These are phyloP conservation scores for Tetrahymena borealis DNA, from an alignment of 73 alveolate species.

Conservation along the genomic window DNA sequence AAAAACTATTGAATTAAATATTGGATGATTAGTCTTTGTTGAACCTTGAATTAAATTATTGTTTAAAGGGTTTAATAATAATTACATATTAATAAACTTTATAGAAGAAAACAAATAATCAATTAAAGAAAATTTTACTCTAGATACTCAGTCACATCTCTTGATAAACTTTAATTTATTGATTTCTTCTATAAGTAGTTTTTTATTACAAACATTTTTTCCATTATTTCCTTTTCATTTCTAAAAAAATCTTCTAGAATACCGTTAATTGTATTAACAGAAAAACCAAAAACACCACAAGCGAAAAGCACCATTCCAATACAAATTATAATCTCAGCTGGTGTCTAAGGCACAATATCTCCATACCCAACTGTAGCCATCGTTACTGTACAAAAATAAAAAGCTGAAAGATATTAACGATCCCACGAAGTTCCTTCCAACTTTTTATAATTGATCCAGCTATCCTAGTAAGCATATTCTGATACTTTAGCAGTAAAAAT, in stretches of 20 bases:
- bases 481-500: constrained; percentile 7
- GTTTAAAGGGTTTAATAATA: too few relatives aligned
- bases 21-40: too few relatives aligned
- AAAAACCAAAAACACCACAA: constrained; percentile 37
- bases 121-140: neutral
- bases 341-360: constrained; percentile 25
- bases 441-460: constrained; percentile 8
- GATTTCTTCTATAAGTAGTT: neutral
- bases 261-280: constrained; percentile 12
- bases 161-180: neutral
- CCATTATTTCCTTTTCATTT: constrained; percentile 44
- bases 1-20: too few relatives aligned
- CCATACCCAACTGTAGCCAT: constrained; percentile 41
- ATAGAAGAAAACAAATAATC: neutral
- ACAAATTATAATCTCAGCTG: constrained; percentile 3
- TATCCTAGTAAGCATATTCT: neutral
- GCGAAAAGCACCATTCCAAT: constrained; percentile 27
- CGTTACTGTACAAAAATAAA: constrained; percentile 39
- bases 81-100: too few relatives aligned
- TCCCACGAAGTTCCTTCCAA: constrained; percentile 5
- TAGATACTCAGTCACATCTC: neutral
- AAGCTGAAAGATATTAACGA: neutral
- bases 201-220: constrained; percentile 31
- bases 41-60: too few relatives aligned
- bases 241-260: constrained; percentile 50